Conservation (phyloP, 73 alveolate genomes). For the Breviolum minutum region DNA sequence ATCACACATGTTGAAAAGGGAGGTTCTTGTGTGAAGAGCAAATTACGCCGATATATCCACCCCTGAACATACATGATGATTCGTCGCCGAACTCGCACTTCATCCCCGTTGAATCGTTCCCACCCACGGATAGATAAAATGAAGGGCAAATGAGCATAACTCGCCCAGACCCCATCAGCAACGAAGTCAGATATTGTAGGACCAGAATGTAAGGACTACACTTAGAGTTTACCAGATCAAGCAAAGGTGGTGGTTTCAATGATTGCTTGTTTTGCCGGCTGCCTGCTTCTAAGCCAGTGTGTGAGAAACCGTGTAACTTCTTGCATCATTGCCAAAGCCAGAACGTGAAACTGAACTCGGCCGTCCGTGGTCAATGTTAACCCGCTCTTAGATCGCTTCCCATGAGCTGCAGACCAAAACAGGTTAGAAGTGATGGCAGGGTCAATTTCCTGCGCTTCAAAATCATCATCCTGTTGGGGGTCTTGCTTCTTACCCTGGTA, state of each 20-base stretch:
- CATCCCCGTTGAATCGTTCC: not conserved
- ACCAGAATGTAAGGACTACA: constrained; percentile 7
- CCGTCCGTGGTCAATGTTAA: not conserved
- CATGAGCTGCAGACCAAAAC: constrained; percentile 5
- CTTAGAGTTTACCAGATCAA: not conserved
- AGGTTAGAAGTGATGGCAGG: constrained; percentile 7
- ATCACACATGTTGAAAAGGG: constrained; percentile 8
- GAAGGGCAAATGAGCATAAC: constrained; percentile 5
- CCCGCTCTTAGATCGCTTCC: constrained; percentile 19
- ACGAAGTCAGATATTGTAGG: not conserved
- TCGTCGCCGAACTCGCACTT: not conserved
- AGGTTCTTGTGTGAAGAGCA: not conserved
- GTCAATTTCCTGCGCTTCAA: not conserved
- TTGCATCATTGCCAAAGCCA: not conserved
- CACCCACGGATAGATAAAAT: not conserved
- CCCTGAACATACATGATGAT: not conserved
- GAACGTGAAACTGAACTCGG: not conserved
- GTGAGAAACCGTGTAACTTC: constrained; percentile 17
- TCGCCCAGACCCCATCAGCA: not conserved
- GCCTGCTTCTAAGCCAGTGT: not conserved
- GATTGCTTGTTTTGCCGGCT: not conserved
- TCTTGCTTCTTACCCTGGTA: no score
- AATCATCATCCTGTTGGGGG: not conserved
- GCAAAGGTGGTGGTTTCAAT: constrained; percentile 24
- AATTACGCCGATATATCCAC: not conserved